Base-by-base conservation (phyloP, 306 rosid genomes). In the Sindora glabra region DNA sequence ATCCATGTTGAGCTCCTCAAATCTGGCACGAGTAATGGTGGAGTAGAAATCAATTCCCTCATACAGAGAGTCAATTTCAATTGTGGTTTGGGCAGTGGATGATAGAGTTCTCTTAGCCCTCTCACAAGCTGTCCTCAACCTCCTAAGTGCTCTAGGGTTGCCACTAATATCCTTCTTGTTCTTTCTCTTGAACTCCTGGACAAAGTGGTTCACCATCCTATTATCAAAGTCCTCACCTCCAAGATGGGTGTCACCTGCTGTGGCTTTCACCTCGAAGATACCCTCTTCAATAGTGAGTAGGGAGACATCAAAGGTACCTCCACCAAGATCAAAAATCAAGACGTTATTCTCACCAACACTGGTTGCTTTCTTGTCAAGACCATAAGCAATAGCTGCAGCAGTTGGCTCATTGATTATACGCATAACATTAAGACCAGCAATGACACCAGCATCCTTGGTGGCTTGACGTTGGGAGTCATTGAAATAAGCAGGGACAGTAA, bases 361-460 rank as follows among this genome's bases (percentile, higher is more conserved):
- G n/a, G 90, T 74, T 4, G 90, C 90, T 74, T 83, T 83, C 80
- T 83, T 83, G 72, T 83, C 90, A 62, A 83, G 84, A 30, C 90
- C 90, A 5, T 83, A 83, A 0, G 90, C 90, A 58, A 83, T 83
- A 36, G 90, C 90, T 0, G 90, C 86, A 18, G 90, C 90, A 0
- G 90, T 83, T 10, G 89, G 89, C 59, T 73, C 78, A 21, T 73
- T 73, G 33, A 72, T 83, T 13, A 83, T 83, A 23, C 89, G 23
- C 77, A 83, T 56, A 9, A 83, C 89, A 59, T 83, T 83, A 56
- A 83, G 72, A 23, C 89, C 89, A 19, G 85, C 89, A 74, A 83
- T 83, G 3, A 83, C 89, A 16, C 89, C 89, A 5, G 89, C 85
- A 76, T 83, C 89, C 89, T 83, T 83, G 27, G 89, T 83, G 9